Base-by-base conservation (phyloP, 2,329 filamentous ascomycete species). In the Xylariaceae sp. region DNA sequence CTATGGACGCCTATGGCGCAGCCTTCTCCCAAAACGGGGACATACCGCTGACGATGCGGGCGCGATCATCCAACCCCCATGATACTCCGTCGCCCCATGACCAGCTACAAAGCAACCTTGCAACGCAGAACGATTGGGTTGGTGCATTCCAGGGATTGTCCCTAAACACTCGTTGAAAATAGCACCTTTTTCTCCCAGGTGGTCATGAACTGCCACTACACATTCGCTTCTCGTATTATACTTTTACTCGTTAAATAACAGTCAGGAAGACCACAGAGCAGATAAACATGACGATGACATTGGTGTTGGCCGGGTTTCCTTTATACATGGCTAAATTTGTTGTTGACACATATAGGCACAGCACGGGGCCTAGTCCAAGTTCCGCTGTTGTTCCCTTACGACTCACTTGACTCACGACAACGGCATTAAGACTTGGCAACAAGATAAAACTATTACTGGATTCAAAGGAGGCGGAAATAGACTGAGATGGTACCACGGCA, bases 81-180 rank as follows among this genome's bases (percentile, higher is more conserved):
- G 50, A 66, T 59, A 56, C 67, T 60, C 57, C 68, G 54, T 75
- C 62, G 75, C 74, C 61, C 69, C 75, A 65, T 63, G 62, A 73
- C 56, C 65, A 71, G 65, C 37, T 66, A 61, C 45, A 70, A 8
- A 70, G 70, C 11, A 64, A 59, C 53, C 74, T 82, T 59, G 70
- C 73, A 54, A 72, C 73, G 35, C 79, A 80, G 68, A 76, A 79
- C 52, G 86, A 88, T 53, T 89, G 87, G 86, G 75, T 80, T 30
- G 76, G 77, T 56, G 74, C 80, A 4, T 90, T 90, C 71, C 88
- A 91, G 71, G 83, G 88, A 8, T 76, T 92, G 15, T 92, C 88
- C 1, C 80, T 92, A 63, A 88, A 88, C 69, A 82, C 83, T 64
- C 81, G 81, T 62, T 84, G 39, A 65, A 57, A 67, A 15, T 56